Base-by-base conservation (phyloP, 2,329 filamentous ascomycete genomes). In the Epichloe amarillans region DNA sequence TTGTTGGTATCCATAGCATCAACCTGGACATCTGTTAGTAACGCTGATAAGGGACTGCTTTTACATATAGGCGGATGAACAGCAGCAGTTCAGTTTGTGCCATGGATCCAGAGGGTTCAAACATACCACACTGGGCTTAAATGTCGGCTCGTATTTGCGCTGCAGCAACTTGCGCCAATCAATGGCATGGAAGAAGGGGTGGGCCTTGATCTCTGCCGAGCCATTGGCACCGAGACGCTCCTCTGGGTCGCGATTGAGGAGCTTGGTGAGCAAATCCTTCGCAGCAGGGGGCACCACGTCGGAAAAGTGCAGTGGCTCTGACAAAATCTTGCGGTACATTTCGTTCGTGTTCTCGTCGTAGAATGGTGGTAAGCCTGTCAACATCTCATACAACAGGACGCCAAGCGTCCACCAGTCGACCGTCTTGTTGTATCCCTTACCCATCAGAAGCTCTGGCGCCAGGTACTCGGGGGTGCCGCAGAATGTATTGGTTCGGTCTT, bases 291-390 rank as follows among this genome's bases (percentile, higher is more conserved):
- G 93, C 33, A 97, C 91, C 35, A 96, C 82, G 59, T 97, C 91
- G 15, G 91, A 90, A 76, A 97, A 97, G 66, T 95, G 89, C 46
- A 98, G 76, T 23, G 93, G 91, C 68, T 97, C 93, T 52, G 90
- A 91, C 46, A 97, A 74, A 62, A 98, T 98, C 79, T 98, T 98
- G 66, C 90, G 86, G 69, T 98, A 97, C 93, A 95, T 97, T 70
- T 97, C 91, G 69, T 97, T 97, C 54, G 89, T 96, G 71, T 96
- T 96, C 70, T 98, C 93, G 61, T 97, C 91, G 70, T 98, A 98
- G 72, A 97, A 98, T 0, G 93, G 93, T 36, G 93, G 93, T 44
- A 97, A 75, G 51, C 93, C 93, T 51, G 93, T 97, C 75, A 97
- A 75, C 93, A 98, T 98, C 73, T 98, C 93, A 67, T 96, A 98